Conservation (phyloP, 768 basidiomycete genomes). For the Zangia roseola region DNA sequence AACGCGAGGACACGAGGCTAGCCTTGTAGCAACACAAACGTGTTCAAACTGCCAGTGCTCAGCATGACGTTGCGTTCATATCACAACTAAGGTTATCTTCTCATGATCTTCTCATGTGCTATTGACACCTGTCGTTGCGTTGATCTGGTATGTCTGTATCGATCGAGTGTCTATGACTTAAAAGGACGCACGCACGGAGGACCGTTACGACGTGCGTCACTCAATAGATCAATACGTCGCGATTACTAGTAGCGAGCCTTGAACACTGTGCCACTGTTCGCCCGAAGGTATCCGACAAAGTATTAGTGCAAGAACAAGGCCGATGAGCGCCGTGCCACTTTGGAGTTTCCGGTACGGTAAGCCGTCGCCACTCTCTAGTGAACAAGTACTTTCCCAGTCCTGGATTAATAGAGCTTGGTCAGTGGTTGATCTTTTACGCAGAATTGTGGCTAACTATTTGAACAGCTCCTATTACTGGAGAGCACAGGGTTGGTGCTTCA, state of each 20-base stretch:
- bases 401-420: too few species aligned
- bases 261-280: neutral
- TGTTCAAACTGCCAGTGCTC: too few species aligned
- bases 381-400: too few species aligned
- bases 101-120: slow-evolving; percentile 13
- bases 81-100: slow-evolving; percentile 15
- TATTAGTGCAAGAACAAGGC: neutral
- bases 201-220: neutral
- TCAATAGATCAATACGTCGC: neutral
- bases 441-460: neutral
- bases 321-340: too few species aligned
- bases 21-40: slow-evolving; percentile 16
- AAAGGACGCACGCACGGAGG: too few species aligned
- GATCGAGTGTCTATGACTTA: too few species aligned
- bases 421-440: neutral
- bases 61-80: slow-evolving; percentile 8
- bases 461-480: too few species aligned
- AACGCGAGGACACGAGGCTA: slow-evolving; percentile 24
- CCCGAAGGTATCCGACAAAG: neutral
- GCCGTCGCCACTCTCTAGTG: too few species aligned
- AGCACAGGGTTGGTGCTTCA: neutral
- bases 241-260: neutral
- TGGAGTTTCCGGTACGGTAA: too few species aligned
- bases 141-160: slow-evolving; percentile 2
- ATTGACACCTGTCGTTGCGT: neutral